phyloP scores from a whole-genome alignment of 306 rosid genomes.

The Lotus japonicus region DNA sequence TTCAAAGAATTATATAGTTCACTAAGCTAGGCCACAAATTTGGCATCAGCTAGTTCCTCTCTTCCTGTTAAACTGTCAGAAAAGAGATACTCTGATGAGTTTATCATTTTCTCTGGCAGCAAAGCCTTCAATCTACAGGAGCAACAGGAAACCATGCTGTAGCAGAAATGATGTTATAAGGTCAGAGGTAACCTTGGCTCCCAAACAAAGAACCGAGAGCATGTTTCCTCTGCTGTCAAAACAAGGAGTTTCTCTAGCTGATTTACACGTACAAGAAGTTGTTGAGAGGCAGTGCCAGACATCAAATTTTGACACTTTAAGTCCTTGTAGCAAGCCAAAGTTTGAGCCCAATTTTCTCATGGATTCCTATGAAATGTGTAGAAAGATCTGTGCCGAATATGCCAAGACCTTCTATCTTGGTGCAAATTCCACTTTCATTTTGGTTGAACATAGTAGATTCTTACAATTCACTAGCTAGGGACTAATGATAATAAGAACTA shows the following conservation, averaged over 20 bases:
- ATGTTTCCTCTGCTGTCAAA: conserved; percentile 36
- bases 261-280: conserved; percentile 52
- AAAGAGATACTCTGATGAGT: conserved; percentile 34
- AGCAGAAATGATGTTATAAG: conserved; percentile 21
- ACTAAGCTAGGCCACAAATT: not conserved
- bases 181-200: conserved; percentile 39
- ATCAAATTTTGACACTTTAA: not conserved
- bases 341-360: conserved; percentile 54
- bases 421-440: not conserved
- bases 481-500: not conserved
- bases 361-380: conserved; percentile 66
- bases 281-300: conserved; percentile 54
- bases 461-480: no score
- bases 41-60: no score
- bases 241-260: conserved; percentile 48
- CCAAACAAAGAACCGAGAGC: conserved; percentile 23
- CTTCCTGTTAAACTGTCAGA: no score
- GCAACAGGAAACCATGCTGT: conserved; percentile 12
- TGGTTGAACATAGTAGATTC: not conserved
- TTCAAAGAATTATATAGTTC: not conserved
- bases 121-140: conserved; percentile 28
- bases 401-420: conserved; percentile 91
- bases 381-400: conserved; percentile 73
- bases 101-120: conserved; percentile 29
- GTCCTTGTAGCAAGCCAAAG: not conserved